phyloP scores from a whole-genome alignment of 176 grass and related monocot genomes.

The Rhynchospora pubera region DNA sequence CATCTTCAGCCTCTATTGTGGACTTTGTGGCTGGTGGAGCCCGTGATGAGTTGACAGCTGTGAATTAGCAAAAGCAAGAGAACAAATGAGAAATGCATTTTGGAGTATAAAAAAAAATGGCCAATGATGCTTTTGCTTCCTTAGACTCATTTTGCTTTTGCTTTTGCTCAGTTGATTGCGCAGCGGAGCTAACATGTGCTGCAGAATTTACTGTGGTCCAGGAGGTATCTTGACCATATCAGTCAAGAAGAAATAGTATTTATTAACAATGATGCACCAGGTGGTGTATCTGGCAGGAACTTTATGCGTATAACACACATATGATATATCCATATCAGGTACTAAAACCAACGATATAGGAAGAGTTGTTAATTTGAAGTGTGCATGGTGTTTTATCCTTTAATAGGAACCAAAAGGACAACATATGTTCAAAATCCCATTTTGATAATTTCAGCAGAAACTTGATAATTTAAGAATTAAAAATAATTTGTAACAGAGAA shows the following conservation, averaged over 20 bases:
- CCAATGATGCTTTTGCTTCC: background rate
- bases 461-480: background rate
- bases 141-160: background rate
- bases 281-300: background rate
- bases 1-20: slow-evolving; percentile 60
- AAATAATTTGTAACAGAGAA: background rate
- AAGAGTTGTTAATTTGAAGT: background rate
- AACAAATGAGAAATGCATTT: slow-evolving; percentile 12
- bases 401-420: background rate
- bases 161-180: background rate
- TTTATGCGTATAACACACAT: background rate
- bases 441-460: background rate
- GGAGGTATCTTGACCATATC: background rate
- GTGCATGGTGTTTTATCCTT: background rate
- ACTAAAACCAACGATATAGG: background rate
- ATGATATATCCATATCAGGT: background rate
- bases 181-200: background rate
- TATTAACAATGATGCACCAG: background rate
- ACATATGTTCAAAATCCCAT: background rate
- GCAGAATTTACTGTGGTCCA: background rate
- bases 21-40: slow-evolving; percentile 31
- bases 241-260: background rate
- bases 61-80: slow-evolving; percentile 20
- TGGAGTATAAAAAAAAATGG: background rate
- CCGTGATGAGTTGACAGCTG: slow-evolving; percentile 44